phyloP scores from a whole-genome alignment of 129 eudicot genomes.

The Rutidosis leptorrhynchoides region DNA sequence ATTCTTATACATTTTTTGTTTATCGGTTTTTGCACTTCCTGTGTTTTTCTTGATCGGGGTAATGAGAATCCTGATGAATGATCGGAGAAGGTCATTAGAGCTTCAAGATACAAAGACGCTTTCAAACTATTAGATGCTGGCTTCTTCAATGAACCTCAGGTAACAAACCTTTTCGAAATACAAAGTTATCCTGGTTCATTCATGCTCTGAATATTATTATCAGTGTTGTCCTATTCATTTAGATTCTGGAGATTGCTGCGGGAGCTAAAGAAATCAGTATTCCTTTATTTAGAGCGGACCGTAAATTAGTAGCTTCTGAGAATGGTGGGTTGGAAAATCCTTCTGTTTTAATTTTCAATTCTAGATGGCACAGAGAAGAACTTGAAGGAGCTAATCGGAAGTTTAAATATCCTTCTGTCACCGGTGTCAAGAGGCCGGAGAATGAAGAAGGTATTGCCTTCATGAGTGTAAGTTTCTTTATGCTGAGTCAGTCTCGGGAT shows the following conservation, averaged over 20 bases:
- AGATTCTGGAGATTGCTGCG: conserved; percentile 71
- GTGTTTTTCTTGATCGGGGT: conserved; percentile 47
- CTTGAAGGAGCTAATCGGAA: conserved; percentile 25
- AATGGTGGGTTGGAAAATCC: conserved; percentile 79
- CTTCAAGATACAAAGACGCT: conserved; percentile 32
- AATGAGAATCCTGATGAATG: conserved; percentile 38
- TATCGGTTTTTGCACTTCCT: background rate
- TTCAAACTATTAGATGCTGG: conserved; percentile 66
- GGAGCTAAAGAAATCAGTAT: conserved; percentile 66
- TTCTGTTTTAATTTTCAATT: conserved; percentile 57
- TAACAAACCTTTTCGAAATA: no score
- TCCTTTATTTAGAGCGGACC: conserved; percentile 49
- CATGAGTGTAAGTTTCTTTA: conserved; percentile 68
- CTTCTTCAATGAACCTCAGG: conserved; percentile 62
- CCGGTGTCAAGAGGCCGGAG: conserved; percentile 52
- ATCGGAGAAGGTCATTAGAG: conserved; percentile 24
- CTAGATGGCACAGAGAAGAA: conserved; percentile 46
- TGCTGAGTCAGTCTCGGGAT: no score
- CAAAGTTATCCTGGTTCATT: no score
- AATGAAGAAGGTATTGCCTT: conserved; percentile 83
- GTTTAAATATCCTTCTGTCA: conserved; percentile 53
- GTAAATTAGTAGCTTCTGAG: conserved; percentile 62
- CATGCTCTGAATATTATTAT: no score
- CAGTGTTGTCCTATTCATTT: background rate
- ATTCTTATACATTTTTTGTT: no score